Evolutionary conservation across 2,329 filamentous ascomycete species (phyloP), one percentile per base, ranked within the genome.

Genomic region (Stemphylium beticola): DNA sequence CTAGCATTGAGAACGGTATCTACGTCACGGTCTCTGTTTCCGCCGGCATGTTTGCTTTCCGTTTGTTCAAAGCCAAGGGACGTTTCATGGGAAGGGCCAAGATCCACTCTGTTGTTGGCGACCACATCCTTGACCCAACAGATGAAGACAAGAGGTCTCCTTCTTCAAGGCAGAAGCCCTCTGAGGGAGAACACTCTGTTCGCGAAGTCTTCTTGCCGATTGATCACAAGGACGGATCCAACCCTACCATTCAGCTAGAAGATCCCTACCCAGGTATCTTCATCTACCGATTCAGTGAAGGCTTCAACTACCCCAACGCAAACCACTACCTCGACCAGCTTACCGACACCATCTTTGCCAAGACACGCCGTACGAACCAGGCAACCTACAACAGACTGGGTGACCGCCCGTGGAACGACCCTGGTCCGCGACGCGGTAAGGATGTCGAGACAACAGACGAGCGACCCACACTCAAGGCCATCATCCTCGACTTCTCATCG

Each of bases 241-340:
- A 98, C 74, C 93, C 93, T 0, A 83, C 88, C 26, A 83, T 98
- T 37, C 82, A 89, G 12, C 80, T 96, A 7, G 82, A 90, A 57
- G 87, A 87, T 53, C 93, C 95, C 1, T 92, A 95, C 67, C 93
- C 93, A 0, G 95, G 95, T 45, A 85, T 99, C 66, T 97, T 98
- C 78, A 96, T 99, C 70, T 98, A 97, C 79, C 87, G 93, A 38
- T 97, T 99, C 76, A 89, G 91, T 0, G 93, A 98, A 78, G 92
- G 93, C 41, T 96, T 96, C 83, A 96, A 95, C 78, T 99, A 97
- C 71, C 92, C 93, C 53, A 99, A 97, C 66, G 92, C 92, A 20
- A 92, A 92, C 68, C 88, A 92, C 73, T 92, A 96, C 58, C 84
- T 96, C 40, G 92, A 97, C 68, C 85, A 91, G 67, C 71, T 82